phyloP scores from a whole-genome alignment of 2,329 filamentous ascomycete genomes.

The Arthrobotrys iridis region DNA sequence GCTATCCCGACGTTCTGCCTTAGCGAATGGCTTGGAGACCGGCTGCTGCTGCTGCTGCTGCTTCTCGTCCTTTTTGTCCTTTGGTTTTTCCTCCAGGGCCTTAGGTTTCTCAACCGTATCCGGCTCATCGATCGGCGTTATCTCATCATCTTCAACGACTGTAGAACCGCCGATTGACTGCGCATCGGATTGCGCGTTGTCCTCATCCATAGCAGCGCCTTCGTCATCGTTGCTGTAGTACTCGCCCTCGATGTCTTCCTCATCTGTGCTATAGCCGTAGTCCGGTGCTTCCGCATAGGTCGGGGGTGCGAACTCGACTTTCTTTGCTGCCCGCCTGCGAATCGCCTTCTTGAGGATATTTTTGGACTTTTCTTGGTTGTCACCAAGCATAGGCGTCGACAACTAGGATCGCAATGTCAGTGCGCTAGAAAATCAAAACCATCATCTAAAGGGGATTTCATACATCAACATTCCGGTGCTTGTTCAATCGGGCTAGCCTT shows the following conservation, averaged over 20 bases:
- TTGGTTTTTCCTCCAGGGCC: constrained; percentile 36
- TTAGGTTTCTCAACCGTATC: constrained; percentile 44
- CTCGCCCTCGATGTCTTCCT: constrained; percentile 70
- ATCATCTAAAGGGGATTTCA: constrained; percentile 60
- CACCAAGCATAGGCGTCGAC: constrained; percentile 72
- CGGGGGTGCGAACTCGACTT: constrained; percentile 82
- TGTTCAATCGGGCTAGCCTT: constrained; percentile 89
- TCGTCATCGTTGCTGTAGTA: constrained; percentile 65
- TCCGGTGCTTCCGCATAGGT: constrained; percentile 90
- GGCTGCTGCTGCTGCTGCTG: constrained; percentile 20
- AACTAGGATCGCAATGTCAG: constrained; percentile 64
- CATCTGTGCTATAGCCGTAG: constrained; percentile 82
- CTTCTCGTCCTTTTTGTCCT: constrained; percentile 18
- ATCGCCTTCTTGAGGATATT: constrained; percentile 86
- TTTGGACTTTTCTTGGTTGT: constrained; percentile 77
- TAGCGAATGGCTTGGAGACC: constrained; percentile 18
- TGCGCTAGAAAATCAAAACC: neutral
- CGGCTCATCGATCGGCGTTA: constrained; percentile 43
- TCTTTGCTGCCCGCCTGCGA: constrained; percentile 82
- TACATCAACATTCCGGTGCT: constrained; percentile 98
- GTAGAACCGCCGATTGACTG: constrained; percentile 21
- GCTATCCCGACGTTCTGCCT: constrained; percentile 63
- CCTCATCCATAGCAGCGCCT: constrained; percentile 60
- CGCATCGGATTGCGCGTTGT: constrained; percentile 14
- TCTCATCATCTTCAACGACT: constrained; percentile 42